These are phyloP conservation scores for Keqinozyma sinolaborantium DNA, from an alignment of 1,139 yeast genomes.

Conservation along the genomic window DNA sequence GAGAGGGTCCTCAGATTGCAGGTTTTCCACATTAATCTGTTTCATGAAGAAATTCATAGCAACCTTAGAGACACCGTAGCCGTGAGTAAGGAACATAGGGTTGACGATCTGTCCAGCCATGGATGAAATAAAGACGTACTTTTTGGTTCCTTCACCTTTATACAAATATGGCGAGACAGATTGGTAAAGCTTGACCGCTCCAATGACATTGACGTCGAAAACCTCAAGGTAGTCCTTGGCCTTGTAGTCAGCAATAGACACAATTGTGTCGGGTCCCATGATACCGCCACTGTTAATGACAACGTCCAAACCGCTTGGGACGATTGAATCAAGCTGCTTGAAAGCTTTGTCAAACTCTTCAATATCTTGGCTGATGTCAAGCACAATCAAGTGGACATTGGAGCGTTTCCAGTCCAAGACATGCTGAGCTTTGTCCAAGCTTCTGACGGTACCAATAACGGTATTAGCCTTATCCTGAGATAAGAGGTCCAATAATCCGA, in stretches of 20 bases:
- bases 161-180: conserved; percentile 5
- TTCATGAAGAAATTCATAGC: conserved; percentile 5
- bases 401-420: conserved; percentile 7
- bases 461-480: conserved; percentile 11
- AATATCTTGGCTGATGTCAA: conserved; percentile 7
- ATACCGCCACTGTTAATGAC: conserved; percentile 17
- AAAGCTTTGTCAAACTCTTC: conserved; percentile 4
- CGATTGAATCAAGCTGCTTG: conserved; percentile 7
- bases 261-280: conserved; percentile 4
- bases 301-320: conserved; percentile 11
- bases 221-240: conserved; percentile 4
- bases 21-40: conserved; percentile 1
- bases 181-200: conserved; percentile 8
- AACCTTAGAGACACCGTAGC: conserved; percentile 7
- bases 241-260: conserved; percentile 4
- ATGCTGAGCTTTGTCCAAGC: conserved; percentile 10
- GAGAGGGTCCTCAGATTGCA: neutral
- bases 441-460: conserved; percentile 15
- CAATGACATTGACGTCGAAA: conserved; percentile 7
- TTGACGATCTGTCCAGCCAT: neutral
- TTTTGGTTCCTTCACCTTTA: conserved; percentile 8
- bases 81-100: neutral
- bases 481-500: conserved; percentile 8
- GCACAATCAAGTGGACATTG: conserved; percentile 11
- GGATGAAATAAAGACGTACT: conserved; percentile 5